Evolutionary conservation across 2,329 filamentous ascomycete genomes (phyloP), one percentile per base, ranked within the genome.

Genomic region (Ceratocystis destructans): DNA sequence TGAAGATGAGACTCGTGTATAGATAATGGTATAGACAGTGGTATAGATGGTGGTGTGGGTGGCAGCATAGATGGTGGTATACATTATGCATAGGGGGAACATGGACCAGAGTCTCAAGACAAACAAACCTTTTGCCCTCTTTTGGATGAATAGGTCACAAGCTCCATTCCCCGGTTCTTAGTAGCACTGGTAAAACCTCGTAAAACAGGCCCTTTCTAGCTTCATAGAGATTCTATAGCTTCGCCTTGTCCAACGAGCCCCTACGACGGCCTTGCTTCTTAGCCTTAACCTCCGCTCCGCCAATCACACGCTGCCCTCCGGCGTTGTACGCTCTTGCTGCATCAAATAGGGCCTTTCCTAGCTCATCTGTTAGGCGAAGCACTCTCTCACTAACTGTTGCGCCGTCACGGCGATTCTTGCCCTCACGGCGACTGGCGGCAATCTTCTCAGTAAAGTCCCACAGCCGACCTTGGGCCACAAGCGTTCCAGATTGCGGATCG

Each of bases 391-490:
- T 88, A 2, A 97, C 92, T 0, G 91, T 96, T 1, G 87, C 89
- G 12, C 92, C 92, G 74, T 99, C 94, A n/a, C 93, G 82, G 25
- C 94, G 80, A 74, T 97, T 96, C 83, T 97, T 99, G 7, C 94
- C 94, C 77, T 97, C 94, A 55, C 93, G 82, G 41, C 94, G 81
- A 57, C 85, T 89, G 62, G 84, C 82, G 6, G 90, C 90, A 69
- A 99, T 96, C 73, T 87, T 83, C 74, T 96, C 91, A 3, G 88
- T 93, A 72, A 97, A 96, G 66, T 90, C 85, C 94, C 94, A 99
- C 5, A 99, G 78, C 68, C 85, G 84, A 0, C 93, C 94, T 17
- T 87, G 80, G 0, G 89, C 82, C 2, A 85, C 72, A 0, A 96
- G 79, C 2, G 75, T 77, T 15, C 84, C 86, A 0, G 82, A 88